These are phyloP conservation scores for Hypoxylon subgilvum DNA, from an alignment of 495 filamentous ascomycete species.

Conservation along the genomic window DNA sequence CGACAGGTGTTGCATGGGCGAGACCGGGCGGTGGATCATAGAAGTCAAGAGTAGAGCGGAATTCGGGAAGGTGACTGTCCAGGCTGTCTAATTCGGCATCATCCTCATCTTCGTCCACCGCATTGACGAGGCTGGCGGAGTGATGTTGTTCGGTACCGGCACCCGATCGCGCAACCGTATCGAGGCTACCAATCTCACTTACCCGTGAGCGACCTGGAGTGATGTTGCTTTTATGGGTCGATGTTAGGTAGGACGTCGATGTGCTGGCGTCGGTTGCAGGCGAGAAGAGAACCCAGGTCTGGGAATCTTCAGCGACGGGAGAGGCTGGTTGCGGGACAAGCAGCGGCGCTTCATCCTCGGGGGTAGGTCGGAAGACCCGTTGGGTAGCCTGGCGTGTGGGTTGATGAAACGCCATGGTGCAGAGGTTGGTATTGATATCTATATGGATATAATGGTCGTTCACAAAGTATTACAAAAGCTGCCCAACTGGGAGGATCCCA, in stretches of 20 bases:
- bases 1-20: constrained; percentile 59
- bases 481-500: constrained; percentile 34
- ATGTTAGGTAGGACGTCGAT: constrained; percentile 71
- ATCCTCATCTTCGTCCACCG: constrained; percentile 62
- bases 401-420: constrained; percentile 81
- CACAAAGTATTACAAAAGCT: constrained; percentile 22
- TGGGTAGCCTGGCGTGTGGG: constrained; percentile 67
- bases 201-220: constrained; percentile 77
- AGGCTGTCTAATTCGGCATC: constrained; percentile 87
- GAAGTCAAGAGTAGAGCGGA: constrained; percentile 68
- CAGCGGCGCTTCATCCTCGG: constrained; percentile 53
- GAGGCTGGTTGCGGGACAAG: constrained; percentile 48
- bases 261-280: constrained; percentile 69
- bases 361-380: constrained; percentile 62
- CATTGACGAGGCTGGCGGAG: constrained; percentile 50
- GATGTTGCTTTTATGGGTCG: constrained; percentile 70
- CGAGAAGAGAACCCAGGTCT: constrained; percentile 97
- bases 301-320: constrained; percentile 66
- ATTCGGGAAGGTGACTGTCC: constrained; percentile 86
- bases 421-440: constrained; percentile 20
- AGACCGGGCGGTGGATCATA: constrained; percentile 50
- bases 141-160: constrained; percentile 48
- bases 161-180: constrained; percentile 63
- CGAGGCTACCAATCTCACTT: constrained; percentile 85
- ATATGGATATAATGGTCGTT: constrained; percentile 9